Percentiles rank a stretch among this genome's conserved stretches.
These are phyloP conservation scores for Cercospora zeina DNA, from an alignment of 2,329 filamentous ascomycete species.

Conservation along the genomic window DNA sequence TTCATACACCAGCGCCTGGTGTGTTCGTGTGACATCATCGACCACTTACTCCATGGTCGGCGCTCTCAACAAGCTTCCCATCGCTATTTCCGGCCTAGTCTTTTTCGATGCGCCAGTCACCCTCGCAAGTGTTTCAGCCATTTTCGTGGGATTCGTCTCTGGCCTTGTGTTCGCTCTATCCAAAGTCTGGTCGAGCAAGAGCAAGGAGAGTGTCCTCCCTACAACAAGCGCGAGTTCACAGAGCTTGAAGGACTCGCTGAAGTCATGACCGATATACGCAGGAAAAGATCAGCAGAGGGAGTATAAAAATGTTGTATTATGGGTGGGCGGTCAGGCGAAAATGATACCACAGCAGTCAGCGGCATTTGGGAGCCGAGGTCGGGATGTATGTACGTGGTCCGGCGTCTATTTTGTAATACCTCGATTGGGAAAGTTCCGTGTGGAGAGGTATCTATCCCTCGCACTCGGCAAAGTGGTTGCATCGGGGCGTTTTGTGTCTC, in stretches of 20 bases:
- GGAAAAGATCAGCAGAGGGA: background rate
- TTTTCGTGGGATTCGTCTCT: slow-evolving; percentile 85
- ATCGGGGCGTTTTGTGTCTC: background rate
- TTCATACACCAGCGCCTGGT: slow-evolving; percentile 99
- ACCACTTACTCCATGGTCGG: slow-evolving; percentile 99
- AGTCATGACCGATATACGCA: slow-evolving; percentile 52
- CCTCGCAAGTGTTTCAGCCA: slow-evolving; percentile 86
- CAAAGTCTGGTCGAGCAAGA: slow-evolving; percentile 76
- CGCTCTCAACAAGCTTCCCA: slow-evolving; percentile 94
- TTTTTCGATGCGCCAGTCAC: slow-evolving; percentile 97
- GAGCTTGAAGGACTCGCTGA: slow-evolving; percentile 83
- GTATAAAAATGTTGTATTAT: background rate
- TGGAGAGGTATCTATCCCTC: background rate
- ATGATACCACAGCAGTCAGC: background rate
- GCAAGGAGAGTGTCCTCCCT: slow-evolving; percentile 61
- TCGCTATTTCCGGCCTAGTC: slow-evolving; percentile 85
- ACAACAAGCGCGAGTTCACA: slow-evolving; percentile 76
- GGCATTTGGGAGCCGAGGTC: background rate
- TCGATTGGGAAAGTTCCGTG: background rate
- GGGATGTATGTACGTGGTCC: background rate
- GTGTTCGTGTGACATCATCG: slow-evolving; percentile 92
- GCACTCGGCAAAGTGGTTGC: background rate
- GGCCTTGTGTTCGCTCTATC: slow-evolving; percentile 87
- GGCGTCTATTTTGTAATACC: background rate
- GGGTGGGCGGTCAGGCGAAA: background rate